These are phyloP conservation scores for Acrasis kona DNA, from an alignment of 78 protist genomes.

Conservation along the genomic window DNA sequence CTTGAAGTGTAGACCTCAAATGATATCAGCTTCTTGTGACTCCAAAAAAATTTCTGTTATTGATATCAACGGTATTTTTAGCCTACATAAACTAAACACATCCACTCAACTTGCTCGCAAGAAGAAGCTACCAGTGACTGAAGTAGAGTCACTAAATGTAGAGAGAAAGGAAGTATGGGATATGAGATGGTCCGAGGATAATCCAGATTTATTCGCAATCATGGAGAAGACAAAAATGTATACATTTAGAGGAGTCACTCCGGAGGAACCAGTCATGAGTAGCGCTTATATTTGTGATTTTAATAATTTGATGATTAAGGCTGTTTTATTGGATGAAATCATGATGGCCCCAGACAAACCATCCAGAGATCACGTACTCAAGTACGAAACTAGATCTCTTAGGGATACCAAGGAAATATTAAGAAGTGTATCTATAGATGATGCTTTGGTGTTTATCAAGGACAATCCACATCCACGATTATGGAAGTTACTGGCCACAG, in stretches of 20 bases:
- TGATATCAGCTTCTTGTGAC: conserved; percentile 45
- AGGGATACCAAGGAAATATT: conserved; percentile 39
- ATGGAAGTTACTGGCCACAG: conserved; percentile 54
- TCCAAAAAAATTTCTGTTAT: conserved; percentile 28
- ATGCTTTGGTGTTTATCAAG: conserved; percentile 44
- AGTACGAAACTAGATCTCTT: conserved; percentile 43
- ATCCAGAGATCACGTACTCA: not conserved
- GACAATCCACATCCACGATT: conserved; percentile 65
- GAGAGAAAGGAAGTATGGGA: conserved; percentile 49
- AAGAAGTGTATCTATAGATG: conserved; percentile 14
- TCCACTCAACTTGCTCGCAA: not conserved
- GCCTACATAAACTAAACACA: conserved; percentile 5
- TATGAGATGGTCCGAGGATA: conserved; percentile 53
- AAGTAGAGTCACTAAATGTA: not conserved
- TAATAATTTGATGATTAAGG: conserved; percentile 26
- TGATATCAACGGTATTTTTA: conserved; percentile 45
- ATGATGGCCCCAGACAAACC: conserved; percentile 41
- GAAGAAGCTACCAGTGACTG: no score
- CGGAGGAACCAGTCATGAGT: conserved; percentile 42
- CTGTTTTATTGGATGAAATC: conserved; percentile 50
- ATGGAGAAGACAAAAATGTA: conserved; percentile 72
- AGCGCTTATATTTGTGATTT: conserved; percentile 49
- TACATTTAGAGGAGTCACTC: conserved; percentile 38
- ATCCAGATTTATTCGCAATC: conserved; percentile 56
- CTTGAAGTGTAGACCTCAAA: conserved; percentile 26